Evolutionary conservation across 2,329 filamentous ascomycete genomes (phyloP).

Genomic region (Apiospora phragmitis): DNA sequence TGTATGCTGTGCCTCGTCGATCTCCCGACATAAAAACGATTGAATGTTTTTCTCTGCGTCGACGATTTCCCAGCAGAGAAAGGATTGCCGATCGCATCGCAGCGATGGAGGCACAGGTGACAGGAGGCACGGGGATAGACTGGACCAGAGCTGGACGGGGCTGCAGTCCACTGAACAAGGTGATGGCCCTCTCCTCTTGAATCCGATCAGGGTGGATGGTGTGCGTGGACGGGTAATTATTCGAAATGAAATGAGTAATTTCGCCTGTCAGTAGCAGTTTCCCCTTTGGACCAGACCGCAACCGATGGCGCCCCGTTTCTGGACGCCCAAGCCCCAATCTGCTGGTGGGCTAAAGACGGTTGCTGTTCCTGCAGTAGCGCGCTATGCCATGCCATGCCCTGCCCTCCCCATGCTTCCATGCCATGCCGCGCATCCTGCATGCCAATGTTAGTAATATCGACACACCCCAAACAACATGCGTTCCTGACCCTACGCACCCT

Average conservation of each 20-base stretch:
- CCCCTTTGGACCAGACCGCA: neutral
- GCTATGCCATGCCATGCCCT: neutral
- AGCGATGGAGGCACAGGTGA: neutral
- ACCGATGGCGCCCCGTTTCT: neutral
- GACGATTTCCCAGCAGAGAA: neutral
- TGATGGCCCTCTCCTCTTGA: neutral
- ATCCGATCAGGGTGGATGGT: neutral
- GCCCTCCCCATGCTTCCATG: neutral
- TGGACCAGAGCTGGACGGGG: neutral
- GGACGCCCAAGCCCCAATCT: neutral
- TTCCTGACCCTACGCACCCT: neutral
- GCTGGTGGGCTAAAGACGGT: neutral
- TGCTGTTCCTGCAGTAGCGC: slow-evolving; percentile 8
- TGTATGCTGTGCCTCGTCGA: neutral
- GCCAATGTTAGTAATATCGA: neutral
- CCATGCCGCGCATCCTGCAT: neutral
- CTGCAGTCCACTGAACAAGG: slow-evolving; percentile 1
- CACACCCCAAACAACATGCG: neutral
- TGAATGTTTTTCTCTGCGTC: neutral
- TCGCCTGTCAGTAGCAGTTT: neutral
- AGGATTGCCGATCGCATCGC: neutral
- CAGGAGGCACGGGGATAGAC: neutral
- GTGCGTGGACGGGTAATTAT: neutral
- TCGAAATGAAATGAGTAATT: slow-evolving; percentile 1
- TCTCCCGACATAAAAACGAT: too few species aligned